These are phyloP conservation scores for Heritiera fomes DNA, from an alignment of 345 rosid species.

Conservation along the genomic window DNA sequence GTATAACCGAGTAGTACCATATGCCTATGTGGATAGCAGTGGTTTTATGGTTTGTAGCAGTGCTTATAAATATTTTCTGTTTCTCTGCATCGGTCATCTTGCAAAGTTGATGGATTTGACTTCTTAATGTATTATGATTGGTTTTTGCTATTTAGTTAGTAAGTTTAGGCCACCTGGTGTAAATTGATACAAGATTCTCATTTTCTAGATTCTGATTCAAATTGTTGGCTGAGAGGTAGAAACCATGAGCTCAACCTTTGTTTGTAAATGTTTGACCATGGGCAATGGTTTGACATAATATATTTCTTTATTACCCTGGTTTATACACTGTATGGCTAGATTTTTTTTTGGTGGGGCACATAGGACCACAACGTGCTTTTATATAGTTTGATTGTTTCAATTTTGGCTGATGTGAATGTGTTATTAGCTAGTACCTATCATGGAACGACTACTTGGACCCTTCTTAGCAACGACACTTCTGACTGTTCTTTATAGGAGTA, in stretches of 20 bases:
- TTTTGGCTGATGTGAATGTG: constrained; percentile 7
- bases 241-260: neutral
- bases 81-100: neutral
- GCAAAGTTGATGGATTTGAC: neutral
- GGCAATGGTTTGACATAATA: neutral
- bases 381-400: neutral
- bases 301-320: neutral
- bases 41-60: neutral
- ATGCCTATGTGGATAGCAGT: neutral
- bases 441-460: neutral
- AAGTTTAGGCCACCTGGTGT: neutral
- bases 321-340: neutral
- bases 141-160: neutral
- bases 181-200: neutral
- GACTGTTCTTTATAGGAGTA: neutral
- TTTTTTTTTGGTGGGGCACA: neutral
- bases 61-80: neutral
- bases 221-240: neutral
- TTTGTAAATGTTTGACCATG: neutral
- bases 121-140: neutral
- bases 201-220: constrained; percentile 5
- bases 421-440: constrained; percentile 6
- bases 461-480: neutral
- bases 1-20: neutral
- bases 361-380: neutral